These are phyloP conservation scores for Phytophthora quininea DNA, from an alignment of 352 stramenopile species.

Conservation along the genomic window DNA sequence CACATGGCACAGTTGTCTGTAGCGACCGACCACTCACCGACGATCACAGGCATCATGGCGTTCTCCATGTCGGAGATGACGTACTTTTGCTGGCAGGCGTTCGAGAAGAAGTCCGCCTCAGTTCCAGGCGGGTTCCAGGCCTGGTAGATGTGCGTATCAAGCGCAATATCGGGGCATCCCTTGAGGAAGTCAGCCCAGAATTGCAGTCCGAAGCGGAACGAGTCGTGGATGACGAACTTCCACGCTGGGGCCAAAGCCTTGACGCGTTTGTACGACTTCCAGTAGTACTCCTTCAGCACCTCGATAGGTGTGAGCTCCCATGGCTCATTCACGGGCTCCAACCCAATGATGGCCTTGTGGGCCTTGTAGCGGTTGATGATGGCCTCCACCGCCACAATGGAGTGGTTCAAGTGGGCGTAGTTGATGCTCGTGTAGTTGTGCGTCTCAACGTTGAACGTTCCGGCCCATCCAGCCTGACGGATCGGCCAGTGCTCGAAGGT, in stretches of 20 bases:
- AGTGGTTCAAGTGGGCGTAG: constrained; percentile 91
- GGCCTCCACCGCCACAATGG: constrained; percentile 85
- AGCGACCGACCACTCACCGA: constrained; percentile 95
- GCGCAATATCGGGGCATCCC: constrained; percentile 91
- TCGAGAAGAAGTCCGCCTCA: constrained; percentile 87
- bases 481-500: constrained; percentile 96
- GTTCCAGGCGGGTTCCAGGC: constrained; percentile 82
- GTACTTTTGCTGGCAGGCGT: constrained; percentile 92
- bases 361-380: constrained; percentile 92
- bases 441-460: constrained; percentile 87
- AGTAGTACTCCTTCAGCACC: constrained; percentile 96
- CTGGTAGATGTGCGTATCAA: constrained; percentile 98
- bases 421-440: constrained; percentile 93
- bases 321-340: constrained; percentile 96
- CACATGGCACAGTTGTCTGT: constrained; percentile 90
- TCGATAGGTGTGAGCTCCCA: constrained; percentile 95
- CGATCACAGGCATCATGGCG: constrained; percentile 93
- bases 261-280: constrained; percentile 96
- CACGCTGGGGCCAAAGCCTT: constrained; percentile 92
- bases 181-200: constrained; percentile 81
- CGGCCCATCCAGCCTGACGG: constrained; percentile 91
- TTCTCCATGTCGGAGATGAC: constrained; percentile 92
- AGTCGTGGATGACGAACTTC: constrained; percentile 97
- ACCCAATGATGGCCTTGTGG: constrained; percentile 90
- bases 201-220: constrained; percentile 90